Evolutionary conservation across 2,329 filamentous ascomycete species (phyloP), one percentile per base, ranked within the genome.

Genomic region (Penicillium sp.): DNA sequence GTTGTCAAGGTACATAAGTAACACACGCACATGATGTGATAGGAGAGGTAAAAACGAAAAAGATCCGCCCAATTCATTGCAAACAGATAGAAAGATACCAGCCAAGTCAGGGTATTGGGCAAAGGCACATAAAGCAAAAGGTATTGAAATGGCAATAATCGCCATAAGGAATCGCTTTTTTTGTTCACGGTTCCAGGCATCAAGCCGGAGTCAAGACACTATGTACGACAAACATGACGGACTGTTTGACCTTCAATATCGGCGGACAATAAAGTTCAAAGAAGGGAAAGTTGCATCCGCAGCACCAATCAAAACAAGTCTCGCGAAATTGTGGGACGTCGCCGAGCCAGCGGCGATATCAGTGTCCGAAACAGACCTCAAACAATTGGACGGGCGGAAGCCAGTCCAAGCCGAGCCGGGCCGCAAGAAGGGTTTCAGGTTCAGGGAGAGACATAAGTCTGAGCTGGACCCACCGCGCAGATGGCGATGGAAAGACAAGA

Each of bases 41-140:
- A 41, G 27, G 11, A 29, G 50, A 42, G 29, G 38, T 14, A 24
- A 27, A 44, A 34, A 46, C 38, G 22, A 43, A 40, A 29, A 34
- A 50, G 31, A 45, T 41, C 46, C 36, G 42, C 49, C 46, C 45
- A 53, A n/a, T 48, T 45, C 49, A 56, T 45, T 50, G 42, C 22
- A 48, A 41, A 52, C 31, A 41, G 53, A 50, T 44, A 60, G 54
- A 52, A 54, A 55, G 47, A 59, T 63, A 63, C 60, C 59, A 60
- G 45, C 59, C 61, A 57, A 56, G 48, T 50, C 42, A 57, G 61
- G 62, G 60, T 63, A 63, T 64, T 63, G 52, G 43, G 45, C 49
- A 58, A 41, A 27, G 45, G 53, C 21, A 45, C 16, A 29, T 18
- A 16, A 46, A 4, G 5, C 34, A n/a, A 47, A 31, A 47, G 42